phyloP scores from a whole-genome alignment of 345 rosid species.

The Ceriops zippeliana region DNA sequence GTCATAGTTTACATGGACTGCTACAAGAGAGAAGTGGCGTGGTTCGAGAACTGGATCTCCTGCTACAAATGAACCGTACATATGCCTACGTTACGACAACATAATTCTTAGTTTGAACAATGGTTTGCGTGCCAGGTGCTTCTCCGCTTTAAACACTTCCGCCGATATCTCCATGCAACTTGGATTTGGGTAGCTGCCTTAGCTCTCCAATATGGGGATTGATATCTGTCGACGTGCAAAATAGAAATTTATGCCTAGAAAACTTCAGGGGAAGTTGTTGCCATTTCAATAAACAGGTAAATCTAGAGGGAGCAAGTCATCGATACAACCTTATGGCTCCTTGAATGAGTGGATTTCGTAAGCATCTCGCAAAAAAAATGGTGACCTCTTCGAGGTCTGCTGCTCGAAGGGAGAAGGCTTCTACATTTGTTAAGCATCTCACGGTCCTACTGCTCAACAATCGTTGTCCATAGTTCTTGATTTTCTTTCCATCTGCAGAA shows the following conservation, averaged over 20 bases:
- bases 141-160: slow-evolving; percentile 41
- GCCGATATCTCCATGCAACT: slow-evolving; percentile 84
- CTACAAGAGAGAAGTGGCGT: no score
- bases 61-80: no score
- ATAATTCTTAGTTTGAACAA: background rate
- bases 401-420: slow-evolving; percentile 78
- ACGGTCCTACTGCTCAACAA: slow-evolving; percentile 56
- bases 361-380: slow-evolving; percentile 53
- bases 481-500: slow-evolving; percentile 52
- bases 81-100: background rate
- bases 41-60: no score
- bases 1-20: no score
- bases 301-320: background rate
- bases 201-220: slow-evolving; percentile 77
- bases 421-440: slow-evolving; percentile 66
- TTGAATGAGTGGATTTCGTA: slow-evolving; percentile 63
- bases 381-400: slow-evolving; percentile 86
- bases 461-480: slow-evolving; percentile 42
- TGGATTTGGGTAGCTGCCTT: slow-evolving; percentile 60
- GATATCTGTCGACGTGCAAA: slow-evolving; percentile 45
- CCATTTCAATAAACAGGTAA: background rate
- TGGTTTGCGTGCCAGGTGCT: slow-evolving; percentile 20
- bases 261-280: background rate
- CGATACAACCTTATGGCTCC: slow-evolving; percentile 71
- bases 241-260: background rate